phyloP scores from a whole-genome alignment of 2,329 filamentous ascomycete species.

The Tolypocladium sp. region DNA sequence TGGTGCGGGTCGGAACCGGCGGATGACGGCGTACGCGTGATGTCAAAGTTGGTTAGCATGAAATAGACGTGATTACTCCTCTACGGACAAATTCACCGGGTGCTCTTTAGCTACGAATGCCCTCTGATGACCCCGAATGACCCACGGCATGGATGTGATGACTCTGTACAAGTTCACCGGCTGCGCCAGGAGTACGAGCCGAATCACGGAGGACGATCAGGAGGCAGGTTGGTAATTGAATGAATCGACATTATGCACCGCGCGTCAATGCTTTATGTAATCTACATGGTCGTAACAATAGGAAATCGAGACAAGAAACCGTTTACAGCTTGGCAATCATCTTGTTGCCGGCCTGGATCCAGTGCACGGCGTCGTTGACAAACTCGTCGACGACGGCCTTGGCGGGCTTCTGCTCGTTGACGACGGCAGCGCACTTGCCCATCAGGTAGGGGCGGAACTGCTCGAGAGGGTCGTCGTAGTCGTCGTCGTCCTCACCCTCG shows the following conservation, averaged over 20 bases:
- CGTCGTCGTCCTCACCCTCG: conserved; percentile 56
- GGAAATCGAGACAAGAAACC: conserved; percentile 3
- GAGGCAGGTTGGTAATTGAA: background rate
- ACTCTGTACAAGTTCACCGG: background rate
- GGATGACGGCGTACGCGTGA: conserved; percentile 19
- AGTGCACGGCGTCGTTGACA: conserved; percentile 67
- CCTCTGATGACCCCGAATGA: background rate
- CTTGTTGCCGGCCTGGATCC: conserved; percentile 59
- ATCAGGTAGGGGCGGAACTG: conserved; percentile 87
- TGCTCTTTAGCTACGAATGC: background rate
- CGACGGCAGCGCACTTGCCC: conserved; percentile 92
- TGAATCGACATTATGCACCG: background rate
- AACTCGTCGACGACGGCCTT: conserved; percentile 94
- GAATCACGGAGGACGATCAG: background rate
- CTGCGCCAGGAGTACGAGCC: background rate
- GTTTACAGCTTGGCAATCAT: conserved; percentile 61
- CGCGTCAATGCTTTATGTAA: conserved; percentile 2
- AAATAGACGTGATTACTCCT: conserved; percentile 16
- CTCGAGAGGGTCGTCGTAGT: conserved; percentile 81
- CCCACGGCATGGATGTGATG: background rate
- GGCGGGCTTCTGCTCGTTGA: conserved; percentile 85
- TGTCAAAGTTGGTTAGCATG: conserved; percentile 23
- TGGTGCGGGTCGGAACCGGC: background rate
- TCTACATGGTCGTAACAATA: conserved; percentile 4
- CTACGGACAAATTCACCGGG: background rate